phyloP scores from a whole-genome alignment of 345 rosid species.

The Aquilaria yunnanensis region DNA sequence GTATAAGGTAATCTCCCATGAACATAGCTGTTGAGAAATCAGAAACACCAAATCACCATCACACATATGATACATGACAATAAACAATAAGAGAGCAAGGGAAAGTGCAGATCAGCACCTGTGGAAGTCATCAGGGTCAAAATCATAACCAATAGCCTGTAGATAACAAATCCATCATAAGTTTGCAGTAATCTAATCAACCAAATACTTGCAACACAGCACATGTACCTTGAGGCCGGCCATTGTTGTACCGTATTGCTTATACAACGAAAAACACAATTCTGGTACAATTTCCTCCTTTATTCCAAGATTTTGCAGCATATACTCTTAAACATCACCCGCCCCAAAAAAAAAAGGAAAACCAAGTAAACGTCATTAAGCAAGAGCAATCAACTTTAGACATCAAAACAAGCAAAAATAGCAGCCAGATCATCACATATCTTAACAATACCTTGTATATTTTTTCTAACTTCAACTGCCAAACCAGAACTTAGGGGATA shows the following conservation, averaged over 20 bases:
- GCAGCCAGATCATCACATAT: neutral
- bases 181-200: too few species aligned
- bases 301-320: constrained; percentile 62
- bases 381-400: neutral
- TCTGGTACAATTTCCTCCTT: constrained; percentile 55
- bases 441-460: constrained; percentile 56
- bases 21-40: constrained; percentile 48
- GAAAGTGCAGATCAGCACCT: constrained; percentile 30
- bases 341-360: too few species aligned
- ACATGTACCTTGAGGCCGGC: constrained; percentile 81
- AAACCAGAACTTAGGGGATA: constrained; percentile 75
- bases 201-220: too few species aligned
- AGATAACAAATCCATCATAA: constrained; percentile 3
- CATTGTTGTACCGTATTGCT: constrained; percentile 90
- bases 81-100: neutral
- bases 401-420: neutral
- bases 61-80: neutral
- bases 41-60: too few species aligned
- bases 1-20: constrained; percentile 87
- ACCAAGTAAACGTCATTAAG: neutral
- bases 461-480: constrained; percentile 41
- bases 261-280: constrained; percentile 59
- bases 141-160: constrained; percentile 81
- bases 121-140: constrained; percentile 81
- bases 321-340: constrained; percentile 43